These are phyloP conservation scores for Coelastrella sp. DNA, from an alignment of 139 green algal species.

Conservation along the genomic window DNA sequence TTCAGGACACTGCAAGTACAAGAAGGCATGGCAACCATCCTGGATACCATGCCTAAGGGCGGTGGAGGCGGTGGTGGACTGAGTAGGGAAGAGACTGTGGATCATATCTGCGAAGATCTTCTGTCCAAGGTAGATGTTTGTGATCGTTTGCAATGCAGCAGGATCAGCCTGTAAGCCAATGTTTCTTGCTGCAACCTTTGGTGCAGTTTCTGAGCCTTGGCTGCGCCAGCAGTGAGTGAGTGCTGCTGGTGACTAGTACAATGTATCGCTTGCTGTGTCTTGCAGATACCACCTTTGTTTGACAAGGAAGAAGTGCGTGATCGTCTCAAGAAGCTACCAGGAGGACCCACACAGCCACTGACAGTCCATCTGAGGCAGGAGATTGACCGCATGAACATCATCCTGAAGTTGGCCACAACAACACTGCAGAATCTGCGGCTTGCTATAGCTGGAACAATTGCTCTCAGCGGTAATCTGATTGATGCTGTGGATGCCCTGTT, in stretches of 20 bases:
- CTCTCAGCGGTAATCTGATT: conserved; percentile 82
- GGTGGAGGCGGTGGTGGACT: conserved; percentile 69
- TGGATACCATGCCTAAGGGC: conserved; percentile 92
- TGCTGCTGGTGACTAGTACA: not conserved
- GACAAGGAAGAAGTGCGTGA: conserved; percentile 89
- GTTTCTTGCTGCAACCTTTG: too few species aligned
- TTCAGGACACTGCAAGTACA: conserved; percentile 92
- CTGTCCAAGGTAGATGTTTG: conserved; percentile 76
- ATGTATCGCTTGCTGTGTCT: not conserved
- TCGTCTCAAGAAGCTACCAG: conserved; percentile 86
- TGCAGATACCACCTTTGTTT: conserved; percentile 80
- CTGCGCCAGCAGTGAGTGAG: not conserved
- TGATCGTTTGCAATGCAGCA: not conserved
- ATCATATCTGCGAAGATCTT: conserved; percentile 92
- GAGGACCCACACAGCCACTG: conserved; percentile 83
- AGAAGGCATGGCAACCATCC: conserved; percentile 79
- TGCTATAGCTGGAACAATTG: conserved; percentile 91
- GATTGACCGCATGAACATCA: conserved; percentile 91
- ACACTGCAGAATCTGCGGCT: conserved; percentile 90
- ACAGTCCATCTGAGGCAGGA: conserved; percentile 95
- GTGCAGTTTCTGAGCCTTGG: too few species aligned
- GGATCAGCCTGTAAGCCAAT: not conserved
- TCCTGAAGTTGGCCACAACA: conserved; percentile 66
- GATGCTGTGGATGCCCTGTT: conserved; percentile 89
- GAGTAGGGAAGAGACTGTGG: conserved; percentile 92